A percentile compares a stretch with the other conserved stretches of the same genome.
Conservation (phyloP, 2,329 filamentous ascomycete genomes). For the Fusarium decemcellulare region DNA sequence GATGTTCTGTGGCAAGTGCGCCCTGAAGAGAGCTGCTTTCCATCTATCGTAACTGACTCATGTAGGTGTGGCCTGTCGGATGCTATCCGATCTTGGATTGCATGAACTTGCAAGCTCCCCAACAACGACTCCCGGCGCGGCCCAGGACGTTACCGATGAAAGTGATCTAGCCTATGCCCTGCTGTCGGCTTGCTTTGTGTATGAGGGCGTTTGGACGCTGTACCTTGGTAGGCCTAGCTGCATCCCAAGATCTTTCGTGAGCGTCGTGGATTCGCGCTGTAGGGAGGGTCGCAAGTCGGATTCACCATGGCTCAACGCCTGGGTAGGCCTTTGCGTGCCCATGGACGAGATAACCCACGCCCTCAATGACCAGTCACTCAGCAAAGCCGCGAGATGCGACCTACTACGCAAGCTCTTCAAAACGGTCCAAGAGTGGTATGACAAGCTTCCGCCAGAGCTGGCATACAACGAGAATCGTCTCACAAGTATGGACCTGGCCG, state of each 20-base stretch:
- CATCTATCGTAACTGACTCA: neutral
- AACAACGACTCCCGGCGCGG: neutral
- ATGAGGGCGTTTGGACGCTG: constrained; percentile 24
- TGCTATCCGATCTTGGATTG: constrained; percentile 27
- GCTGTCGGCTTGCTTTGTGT: constrained; percentile 18
- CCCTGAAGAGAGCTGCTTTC: too few relatives aligned
- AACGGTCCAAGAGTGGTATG: constrained; percentile 24
- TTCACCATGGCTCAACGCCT: constrained; percentile 20
- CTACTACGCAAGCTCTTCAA: constrained; percentile 6
- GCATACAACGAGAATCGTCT: constrained; percentile 12
- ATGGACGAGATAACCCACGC: constrained; percentile 25
- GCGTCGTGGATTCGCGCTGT: constrained; percentile 9
- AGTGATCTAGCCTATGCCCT: constrained; percentile 20
- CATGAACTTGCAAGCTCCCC: constrained; percentile 15
- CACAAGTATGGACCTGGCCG: constrained; percentile 17
- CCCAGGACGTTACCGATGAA: neutral
- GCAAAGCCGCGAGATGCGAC: neutral
- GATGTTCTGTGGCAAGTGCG: constrained; percentile 25
- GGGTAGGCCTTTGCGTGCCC: constrained; percentile 22
- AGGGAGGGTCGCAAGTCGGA: constrained; percentile 10
- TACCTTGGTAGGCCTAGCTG: constrained; percentile 30
- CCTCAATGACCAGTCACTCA: constrained; percentile 12
- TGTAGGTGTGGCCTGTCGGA: constrained; percentile 23
- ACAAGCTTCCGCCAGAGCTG: constrained; percentile 20
- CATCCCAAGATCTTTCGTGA: constrained; percentile 19